A percentile compares a stretch with the other conserved stretches of the same genome.
These are phyloP conservation scores for Pythium phragmiticola DNA, from an alignment of 352 stramenopile genomes.

Conservation along the genomic window DNA sequence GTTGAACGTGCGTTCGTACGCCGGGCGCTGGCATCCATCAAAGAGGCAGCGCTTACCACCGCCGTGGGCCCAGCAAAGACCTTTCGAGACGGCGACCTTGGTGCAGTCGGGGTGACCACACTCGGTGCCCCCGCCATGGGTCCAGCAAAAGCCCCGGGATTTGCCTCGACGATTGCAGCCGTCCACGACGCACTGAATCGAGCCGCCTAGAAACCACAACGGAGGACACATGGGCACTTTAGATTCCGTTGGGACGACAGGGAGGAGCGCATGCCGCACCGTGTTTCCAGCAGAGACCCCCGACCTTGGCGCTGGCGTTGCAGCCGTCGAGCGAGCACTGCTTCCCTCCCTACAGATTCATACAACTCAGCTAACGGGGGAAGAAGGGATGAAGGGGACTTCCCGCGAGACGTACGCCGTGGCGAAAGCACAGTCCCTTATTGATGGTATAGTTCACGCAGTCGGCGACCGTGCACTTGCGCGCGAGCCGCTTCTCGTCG, in stretches of 20 bases:
- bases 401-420: constrained; percentile 27
- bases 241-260: background rate
- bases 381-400: no score
- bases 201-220: constrained; percentile 27
- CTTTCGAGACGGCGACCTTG: constrained; percentile 32
- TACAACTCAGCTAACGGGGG: background rate
- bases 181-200: constrained; percentile 34
- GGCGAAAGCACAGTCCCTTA: constrained; percentile 37
- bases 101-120: constrained; percentile 18
- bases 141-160: constrained; percentile 8
- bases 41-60: constrained; percentile 34
- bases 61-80: constrained; percentile 37
- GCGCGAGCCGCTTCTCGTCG: constrained; percentile 29
- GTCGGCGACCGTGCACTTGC: constrained; percentile 31
- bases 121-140: constrained; percentile 10
- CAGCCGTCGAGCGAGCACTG: constrained; percentile 34
- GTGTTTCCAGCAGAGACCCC: constrained; percentile 36
- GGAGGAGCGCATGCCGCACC: constrained; percentile 19
- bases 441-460: constrained; percentile 52
- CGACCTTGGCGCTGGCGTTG: constrained; percentile 34
- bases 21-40: constrained; percentile 33
- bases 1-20: constrained; percentile 30
- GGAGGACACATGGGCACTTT: background rate
- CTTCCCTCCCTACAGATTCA: constrained; percentile 33
- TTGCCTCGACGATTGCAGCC: constrained; percentile 24